These are phyloP conservation scores for Saccharomycopsis javanensis DNA, from an alignment of 805 yeast genomes.

Conservation along the genomic window DNA sequence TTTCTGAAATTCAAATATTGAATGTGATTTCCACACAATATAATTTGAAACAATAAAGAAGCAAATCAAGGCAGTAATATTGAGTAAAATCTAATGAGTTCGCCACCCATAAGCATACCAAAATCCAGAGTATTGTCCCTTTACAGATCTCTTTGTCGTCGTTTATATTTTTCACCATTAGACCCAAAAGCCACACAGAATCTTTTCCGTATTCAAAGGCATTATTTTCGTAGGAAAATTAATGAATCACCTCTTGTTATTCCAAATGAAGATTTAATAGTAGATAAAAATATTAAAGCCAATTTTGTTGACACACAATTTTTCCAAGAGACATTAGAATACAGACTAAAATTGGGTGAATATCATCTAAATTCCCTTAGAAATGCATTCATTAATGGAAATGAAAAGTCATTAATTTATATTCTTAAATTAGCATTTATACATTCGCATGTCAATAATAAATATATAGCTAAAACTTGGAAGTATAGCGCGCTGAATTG, in stretches of 20 bases:
- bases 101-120: background rate
- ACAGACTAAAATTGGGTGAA: constrained; percentile 3
- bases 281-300: background rate
- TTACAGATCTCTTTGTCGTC: background rate
- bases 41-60: too few species aligned
- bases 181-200: background rate
- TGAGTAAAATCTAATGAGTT: background rate
- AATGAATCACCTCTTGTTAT: background rate
- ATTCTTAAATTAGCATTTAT: constrained; percentile 5
- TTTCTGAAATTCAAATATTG: too few species aligned
- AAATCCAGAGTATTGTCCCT: background rate
- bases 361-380: background rate
- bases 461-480: background rate
- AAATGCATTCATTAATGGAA: constrained; percentile 4
- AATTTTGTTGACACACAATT: background rate
- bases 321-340: background rate
- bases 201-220: background rate
- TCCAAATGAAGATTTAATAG: background rate
- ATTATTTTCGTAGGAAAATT: background rate
- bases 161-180: background rate
- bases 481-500: background rate
- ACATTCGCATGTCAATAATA: background rate
- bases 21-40: too few species aligned
- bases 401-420: background rate
- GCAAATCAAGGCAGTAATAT: too few species aligned